phyloP scores from a whole-genome alignment of 805 yeast genomes.

The Ogataea methanolica region DNA sequence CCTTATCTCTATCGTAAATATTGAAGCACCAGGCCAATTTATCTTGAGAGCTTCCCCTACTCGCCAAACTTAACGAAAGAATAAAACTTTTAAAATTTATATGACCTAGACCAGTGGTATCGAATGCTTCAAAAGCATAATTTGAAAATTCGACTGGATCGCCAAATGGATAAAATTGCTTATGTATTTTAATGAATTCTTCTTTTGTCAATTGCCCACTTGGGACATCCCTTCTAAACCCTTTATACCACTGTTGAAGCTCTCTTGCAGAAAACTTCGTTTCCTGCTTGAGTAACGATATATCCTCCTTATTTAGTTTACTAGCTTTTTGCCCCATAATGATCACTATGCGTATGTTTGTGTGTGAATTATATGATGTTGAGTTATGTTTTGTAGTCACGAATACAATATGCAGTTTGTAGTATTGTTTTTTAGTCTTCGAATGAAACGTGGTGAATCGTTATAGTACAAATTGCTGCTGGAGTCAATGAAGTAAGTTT shows the following conservation, averaged over 20 bases:
- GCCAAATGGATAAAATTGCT: conserved; percentile 97
- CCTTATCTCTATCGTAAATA: conserved; percentile 76
- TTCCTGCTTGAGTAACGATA: conserved; percentile 72
- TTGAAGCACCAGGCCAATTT: conserved; percentile 87
- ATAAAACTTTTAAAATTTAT: conserved; percentile 93
- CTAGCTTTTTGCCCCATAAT: conserved; percentile 93
- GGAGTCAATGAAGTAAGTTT: too few relatives aligned
- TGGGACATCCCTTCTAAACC: conserved; percentile 91
- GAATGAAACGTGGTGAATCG: too few relatives aligned
- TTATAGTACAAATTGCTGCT: too few relatives aligned
- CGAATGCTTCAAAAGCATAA: conserved; percentile 85
- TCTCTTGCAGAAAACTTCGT: conserved; percentile 93
- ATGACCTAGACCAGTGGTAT: conserved; percentile 70
- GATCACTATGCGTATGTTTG: not conserved
- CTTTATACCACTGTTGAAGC: conserved; percentile 97
- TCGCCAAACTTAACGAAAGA: conserved; percentile 77
- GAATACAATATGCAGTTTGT: too few relatives aligned
- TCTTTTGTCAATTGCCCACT: conserved; percentile 80
- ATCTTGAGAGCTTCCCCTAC: conserved; percentile 81
- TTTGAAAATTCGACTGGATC: conserved; percentile 91
- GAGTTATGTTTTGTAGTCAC: too few relatives aligned
- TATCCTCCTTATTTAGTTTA: conserved; percentile 85
- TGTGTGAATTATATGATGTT: not conserved
- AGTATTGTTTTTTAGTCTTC: too few relatives aligned
- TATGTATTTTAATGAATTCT: conserved; percentile 87